Base-by-base conservation (phyloP, 768 basidiomycete genomes). In the Serendipita vermifera region DNA sequence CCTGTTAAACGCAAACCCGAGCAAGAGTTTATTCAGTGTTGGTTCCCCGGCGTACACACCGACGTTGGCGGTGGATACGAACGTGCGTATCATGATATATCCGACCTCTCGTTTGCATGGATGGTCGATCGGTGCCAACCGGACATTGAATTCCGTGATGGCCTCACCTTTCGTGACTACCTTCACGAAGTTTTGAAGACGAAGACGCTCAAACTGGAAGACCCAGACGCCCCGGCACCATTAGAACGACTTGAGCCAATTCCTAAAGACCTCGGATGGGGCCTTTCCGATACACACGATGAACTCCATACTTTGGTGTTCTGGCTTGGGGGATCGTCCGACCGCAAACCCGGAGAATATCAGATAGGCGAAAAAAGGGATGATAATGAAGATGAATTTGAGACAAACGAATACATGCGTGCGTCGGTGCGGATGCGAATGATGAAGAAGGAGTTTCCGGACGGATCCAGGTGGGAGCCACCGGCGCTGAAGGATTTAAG, bases 11-110 rank as follows among this genome's bases (percentile, higher is more conserved):
- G 20, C 22, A 24, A 54, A 9, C 5, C 32, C 17, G 57, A 24
- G 20, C 6, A 40, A 3, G 11, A 6, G 11, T 5, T 57, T 1
- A 22, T 54, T 3, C 58, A 67, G 61, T 56, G 59, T 0, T 68
- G 65, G 64, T 66, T 68, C 35, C 55, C 64, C 0, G 67, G 67
- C 0, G 60, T 39, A 3, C 67, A 67, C 36, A 57, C 56, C 17
- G 62, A 64, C 35, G 55, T 61, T 5, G 61, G 62, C 1, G 61
- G 61, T 5, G 55, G 58, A 13, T 65, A 60, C 15, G 38, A 32
- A 7, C 38, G 58, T 38, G 17, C 56, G 57, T 27, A 22, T n/a
- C 5, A 51, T n/a, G 46, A 51, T 31, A 51, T 51, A 7, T 51
- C 46, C 15, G 46, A 51, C 32, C 20, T 51, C 46, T 9, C 22